phyloP scores from a whole-genome alignment of 1,284 basidiomycete genomes.

The Anthracocystis setariae region DNA sequence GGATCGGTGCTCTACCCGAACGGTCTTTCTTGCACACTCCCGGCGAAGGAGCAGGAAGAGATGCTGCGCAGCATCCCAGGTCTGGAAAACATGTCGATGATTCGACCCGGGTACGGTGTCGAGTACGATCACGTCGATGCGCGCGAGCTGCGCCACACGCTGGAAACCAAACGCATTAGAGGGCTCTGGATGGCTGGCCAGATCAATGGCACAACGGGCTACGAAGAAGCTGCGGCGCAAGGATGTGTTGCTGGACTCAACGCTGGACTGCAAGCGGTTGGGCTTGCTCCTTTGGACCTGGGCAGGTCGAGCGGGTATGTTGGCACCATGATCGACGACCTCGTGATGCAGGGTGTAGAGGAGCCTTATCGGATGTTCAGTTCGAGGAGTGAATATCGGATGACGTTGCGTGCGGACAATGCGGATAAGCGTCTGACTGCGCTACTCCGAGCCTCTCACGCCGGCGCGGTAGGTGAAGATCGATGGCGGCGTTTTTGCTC shows the following conservation, averaged over 20 bases:
- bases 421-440: constrained; percentile 81
- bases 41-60: constrained; percentile 80
- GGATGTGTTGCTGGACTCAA: constrained; percentile 86
- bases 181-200: constrained; percentile 54
- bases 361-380: constrained; percentile 96
- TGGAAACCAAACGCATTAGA: constrained; percentile 84
- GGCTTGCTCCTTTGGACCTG: constrained; percentile 74
- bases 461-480: constrained; percentile 74
- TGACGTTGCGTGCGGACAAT: constrained; percentile 86
- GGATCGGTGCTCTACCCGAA: constrained; percentile 86
- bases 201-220: constrained; percentile 79
- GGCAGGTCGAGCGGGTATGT: constrained; percentile 83
- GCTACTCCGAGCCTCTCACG: constrained; percentile 70
- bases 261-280: constrained; percentile 77
- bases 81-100: constrained; percentile 82
- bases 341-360: constrained; percentile 85
- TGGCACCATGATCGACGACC: constrained; percentile 89
- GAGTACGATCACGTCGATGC: constrained; percentile 93
- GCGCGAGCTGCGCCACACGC: constrained; percentile 77
- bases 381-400: constrained; percentile 85
- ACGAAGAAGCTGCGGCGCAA: constrained; percentile 90
- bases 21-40: constrained; percentile 85
- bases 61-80: constrained; percentile 85
- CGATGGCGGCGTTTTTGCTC: constrained; percentile 74
- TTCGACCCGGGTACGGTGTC: constrained; percentile 86